Evolutionary conservation across 208 protist species (phyloP).

Genomic region (Wallacemonas rigidus): DNA sequence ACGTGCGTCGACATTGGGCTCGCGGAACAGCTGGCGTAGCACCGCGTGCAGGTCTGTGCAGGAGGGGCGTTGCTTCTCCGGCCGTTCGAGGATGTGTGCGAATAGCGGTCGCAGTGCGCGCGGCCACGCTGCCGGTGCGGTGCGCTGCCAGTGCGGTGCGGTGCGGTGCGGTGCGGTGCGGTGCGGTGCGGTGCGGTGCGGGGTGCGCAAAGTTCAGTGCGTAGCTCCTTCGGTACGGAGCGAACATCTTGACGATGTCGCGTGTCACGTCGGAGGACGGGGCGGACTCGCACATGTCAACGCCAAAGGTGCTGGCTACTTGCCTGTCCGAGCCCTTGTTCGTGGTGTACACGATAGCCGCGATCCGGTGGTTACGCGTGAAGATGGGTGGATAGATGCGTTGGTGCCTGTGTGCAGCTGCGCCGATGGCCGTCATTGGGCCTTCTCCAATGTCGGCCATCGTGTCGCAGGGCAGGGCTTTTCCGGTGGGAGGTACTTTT

Average conservation of each 20-base stretch:
- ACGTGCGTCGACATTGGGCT: too few relatives aligned
- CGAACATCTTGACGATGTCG: too few relatives aligned
- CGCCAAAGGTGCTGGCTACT: too few relatives aligned
- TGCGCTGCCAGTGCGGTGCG: too few relatives aligned
- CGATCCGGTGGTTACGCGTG: neutral
- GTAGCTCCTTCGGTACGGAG: too few relatives aligned
- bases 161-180: too few relatives aligned
- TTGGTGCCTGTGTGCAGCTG: neutral
- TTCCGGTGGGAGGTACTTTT: neutral
- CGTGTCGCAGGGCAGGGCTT: neutral
- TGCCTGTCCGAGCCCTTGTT: too few relatives aligned
- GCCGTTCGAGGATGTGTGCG: slow-evolving; percentile 1
- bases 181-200: too few relatives aligned
- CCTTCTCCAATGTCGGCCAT: neutral
- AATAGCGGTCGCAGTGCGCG: neutral
- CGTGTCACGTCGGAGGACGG: too few relatives aligned
- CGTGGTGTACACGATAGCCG: too few relatives aligned
- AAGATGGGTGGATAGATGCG: neutral
- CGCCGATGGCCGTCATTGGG: neutral
- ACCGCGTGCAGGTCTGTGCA: neutral
- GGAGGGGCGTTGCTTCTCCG: neutral
- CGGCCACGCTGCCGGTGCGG: neutral
- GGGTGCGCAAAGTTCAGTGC: too few relatives aligned
- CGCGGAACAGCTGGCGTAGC: neutral
- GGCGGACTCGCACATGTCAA: too few relatives aligned